These are phyloP conservation scores for Saccharum officinarum DNA, from an alignment of 176 grass and related monocot genomes.

Conservation along the genomic window DNA sequence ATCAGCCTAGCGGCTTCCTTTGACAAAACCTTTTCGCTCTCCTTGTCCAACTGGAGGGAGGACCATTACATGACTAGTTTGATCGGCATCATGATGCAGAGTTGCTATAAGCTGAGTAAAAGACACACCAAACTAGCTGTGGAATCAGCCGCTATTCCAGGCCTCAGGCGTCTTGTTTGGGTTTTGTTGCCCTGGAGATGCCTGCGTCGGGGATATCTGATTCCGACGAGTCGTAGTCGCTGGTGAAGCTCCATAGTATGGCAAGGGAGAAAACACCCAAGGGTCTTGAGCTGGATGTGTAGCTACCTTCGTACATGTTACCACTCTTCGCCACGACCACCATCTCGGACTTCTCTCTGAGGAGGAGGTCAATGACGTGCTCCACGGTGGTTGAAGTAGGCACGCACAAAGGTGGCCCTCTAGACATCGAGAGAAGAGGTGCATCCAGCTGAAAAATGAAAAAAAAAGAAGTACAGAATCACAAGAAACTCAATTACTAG, in stretches of 20 bases:
- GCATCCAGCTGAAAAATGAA: conserved; percentile 54
- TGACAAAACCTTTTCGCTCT: not conserved
- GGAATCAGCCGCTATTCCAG: not conserved
- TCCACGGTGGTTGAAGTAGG: conserved; percentile 62
- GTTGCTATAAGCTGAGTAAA: not conserved
- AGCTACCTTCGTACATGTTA: conserved; percentile 63
- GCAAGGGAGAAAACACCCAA: conserved; percentile 67
- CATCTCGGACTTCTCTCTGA: conserved; percentile 64
- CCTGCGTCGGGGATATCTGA: not conserved
- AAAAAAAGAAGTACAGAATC: not conserved
- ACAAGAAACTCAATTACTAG: conserved; percentile 12
- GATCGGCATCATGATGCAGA: not conserved
- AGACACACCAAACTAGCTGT: not conserved
- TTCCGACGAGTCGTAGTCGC: not conserved
- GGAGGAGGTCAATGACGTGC: conserved; percentile 68
- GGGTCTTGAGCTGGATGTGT: conserved; percentile 67
- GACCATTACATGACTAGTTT: not conserved
- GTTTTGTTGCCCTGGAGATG: not conserved
- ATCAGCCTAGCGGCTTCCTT: not conserved
- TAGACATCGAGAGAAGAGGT: conserved; percentile 68
- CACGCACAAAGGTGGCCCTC: conserved; percentile 61
- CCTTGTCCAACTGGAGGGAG: not conserved
- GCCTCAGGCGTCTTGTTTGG: not conserved
- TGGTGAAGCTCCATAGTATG: conserved; percentile 38
- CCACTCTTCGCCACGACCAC: conserved; percentile 64